Evolutionary conservation across 2,329 filamentous ascomycete genomes (phyloP).

Genomic region (Didymella segeticola): DNA sequence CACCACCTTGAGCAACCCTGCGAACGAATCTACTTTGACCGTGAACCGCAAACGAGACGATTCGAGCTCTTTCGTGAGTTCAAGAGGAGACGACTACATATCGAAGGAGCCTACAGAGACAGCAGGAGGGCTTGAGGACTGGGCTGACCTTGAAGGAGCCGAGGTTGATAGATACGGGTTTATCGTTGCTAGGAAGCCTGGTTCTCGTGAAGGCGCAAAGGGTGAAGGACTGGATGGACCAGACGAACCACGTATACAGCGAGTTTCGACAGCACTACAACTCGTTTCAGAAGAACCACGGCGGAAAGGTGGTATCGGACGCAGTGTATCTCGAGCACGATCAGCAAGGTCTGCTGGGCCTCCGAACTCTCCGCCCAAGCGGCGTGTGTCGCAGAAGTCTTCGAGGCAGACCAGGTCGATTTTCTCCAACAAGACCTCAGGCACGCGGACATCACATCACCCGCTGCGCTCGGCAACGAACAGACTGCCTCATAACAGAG

Average conservation of each 20-base stretch:
- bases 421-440: conserved; percentile 49
- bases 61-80: conserved; percentile 38
- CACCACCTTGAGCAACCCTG: conserved; percentile 29
- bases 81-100: conserved; percentile 42
- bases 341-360: conserved; percentile 49
- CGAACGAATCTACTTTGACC: conserved; percentile 38
- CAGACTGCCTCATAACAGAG: conserved; percentile 59
- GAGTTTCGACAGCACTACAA: conserved; percentile 66
- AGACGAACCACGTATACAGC: conserved; percentile 55
- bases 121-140: conserved; percentile 70
- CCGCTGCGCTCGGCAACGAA: conserved; percentile 61
- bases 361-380: conserved; percentile 48
- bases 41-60: conserved; percentile 34
- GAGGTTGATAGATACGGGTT: conserved; percentile 72
- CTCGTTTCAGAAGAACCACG: conserved; percentile 64
- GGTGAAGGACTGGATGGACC: conserved; percentile 38
- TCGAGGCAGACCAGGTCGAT: conserved; percentile 51
- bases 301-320: conserved; percentile 59
- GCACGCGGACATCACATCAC: conserved; percentile 49
- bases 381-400: conserved; percentile 52
- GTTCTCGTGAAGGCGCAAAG: conserved; percentile 40
- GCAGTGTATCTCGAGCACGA: conserved; percentile 56
- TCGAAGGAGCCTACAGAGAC: conserved; percentile 62
- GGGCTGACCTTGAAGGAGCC: conserved; percentile 64
- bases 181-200: conserved; percentile 56